Conservation (phyloP, 202 grass and related monocot species). For the Panicum virgatum region DNA sequence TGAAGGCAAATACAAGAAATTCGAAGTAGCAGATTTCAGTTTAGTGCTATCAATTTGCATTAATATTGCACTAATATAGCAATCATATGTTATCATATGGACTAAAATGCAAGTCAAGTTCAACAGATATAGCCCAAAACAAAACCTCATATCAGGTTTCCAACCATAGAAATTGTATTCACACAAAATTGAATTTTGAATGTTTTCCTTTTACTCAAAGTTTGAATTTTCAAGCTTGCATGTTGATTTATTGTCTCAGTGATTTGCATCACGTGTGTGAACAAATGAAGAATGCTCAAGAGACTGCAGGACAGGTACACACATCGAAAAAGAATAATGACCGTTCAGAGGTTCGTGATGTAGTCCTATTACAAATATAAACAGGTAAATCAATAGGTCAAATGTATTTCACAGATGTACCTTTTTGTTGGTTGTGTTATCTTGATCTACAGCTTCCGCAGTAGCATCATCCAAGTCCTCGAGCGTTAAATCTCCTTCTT, state of each 20-base stretch:
- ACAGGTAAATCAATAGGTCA: constrained; percentile 8
- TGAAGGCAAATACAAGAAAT: constrained; percentile 18
- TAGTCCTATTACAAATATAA: constrained; percentile 15
- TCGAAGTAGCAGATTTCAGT: not conserved
- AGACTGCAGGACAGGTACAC: not conserved
- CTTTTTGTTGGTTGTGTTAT: constrained; percentile 75
- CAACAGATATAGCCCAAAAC: constrained; percentile 12
- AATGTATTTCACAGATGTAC: constrained; percentile 44
- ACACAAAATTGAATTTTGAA: not conserved
- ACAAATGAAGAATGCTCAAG: constrained; percentile 4
- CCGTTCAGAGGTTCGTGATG: not conserved
- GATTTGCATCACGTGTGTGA: not conserved
- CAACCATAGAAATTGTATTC: not conserved
- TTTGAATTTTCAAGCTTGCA: constrained; percentile 21
- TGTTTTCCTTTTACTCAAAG: constrained; percentile 4
- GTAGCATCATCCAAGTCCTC: constrained; percentile 73
- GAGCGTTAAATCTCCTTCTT: constrained; percentile 80
- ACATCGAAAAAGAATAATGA: not conserved
- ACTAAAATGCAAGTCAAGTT: constrained; percentile 21
- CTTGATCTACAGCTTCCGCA: constrained; percentile 56
- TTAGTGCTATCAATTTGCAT: constrained; percentile 1
- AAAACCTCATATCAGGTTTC: not conserved
- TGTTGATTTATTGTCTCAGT: not conserved
- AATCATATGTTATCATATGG: not conserved
- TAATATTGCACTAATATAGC: not conserved